phyloP scores from a whole-genome alignment of 2,329 filamentous ascomycete species.

The Diaporthe vaccinii region DNA sequence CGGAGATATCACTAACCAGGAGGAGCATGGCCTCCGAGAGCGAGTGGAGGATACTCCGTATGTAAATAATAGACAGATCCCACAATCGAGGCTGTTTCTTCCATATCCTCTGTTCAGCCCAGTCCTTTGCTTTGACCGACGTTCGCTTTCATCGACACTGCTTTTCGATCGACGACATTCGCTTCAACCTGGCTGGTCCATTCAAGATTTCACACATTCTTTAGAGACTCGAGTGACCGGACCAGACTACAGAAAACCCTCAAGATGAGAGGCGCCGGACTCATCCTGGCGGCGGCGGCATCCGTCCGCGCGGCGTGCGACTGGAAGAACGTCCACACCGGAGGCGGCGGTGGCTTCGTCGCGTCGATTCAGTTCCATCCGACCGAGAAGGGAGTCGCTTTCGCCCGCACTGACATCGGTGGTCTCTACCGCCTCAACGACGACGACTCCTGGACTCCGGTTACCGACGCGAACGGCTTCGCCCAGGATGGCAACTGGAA shows the following conservation, averaged over 20 bases:
- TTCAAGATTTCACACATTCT: not conserved
- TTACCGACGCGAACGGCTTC: slow-evolving; percentile 35
- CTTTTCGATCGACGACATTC: not conserved
- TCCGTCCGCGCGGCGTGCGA: slow-evolving; percentile 46
- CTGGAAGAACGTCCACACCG: slow-evolving; percentile 56
- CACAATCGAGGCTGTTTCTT: not conserved
- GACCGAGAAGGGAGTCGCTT: slow-evolving; percentile 62
- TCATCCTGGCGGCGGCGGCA: slow-evolving; percentile 42
- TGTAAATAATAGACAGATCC: slow-evolving; percentile 8
- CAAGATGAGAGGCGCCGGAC: slow-evolving; percentile 15
- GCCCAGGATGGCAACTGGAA: slow-evolving; percentile 52
- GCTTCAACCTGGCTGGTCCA: slow-evolving; percentile 24
- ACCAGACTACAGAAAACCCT: not conserved
- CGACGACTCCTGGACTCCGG: slow-evolving; percentile 54
- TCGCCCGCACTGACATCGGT: slow-evolving; percentile 70
- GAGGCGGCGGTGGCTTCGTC: slow-evolving; percentile 71
- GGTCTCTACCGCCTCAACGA: slow-evolving; percentile 67
- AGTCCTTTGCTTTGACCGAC: not conserved
- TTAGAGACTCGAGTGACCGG: not conserved
- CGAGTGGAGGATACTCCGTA: not conserved
- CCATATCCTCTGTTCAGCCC: not conserved
- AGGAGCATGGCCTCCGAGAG: not conserved
- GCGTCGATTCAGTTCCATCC: slow-evolving; percentile 71
- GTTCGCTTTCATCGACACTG: not conserved
- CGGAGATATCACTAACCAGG: not conserved